Evolutionary conservation across 2,329 filamentous ascomycete species (phyloP), one percentile per base, ranked within the genome.

Genomic region (Trichophyton equinum): DNA sequence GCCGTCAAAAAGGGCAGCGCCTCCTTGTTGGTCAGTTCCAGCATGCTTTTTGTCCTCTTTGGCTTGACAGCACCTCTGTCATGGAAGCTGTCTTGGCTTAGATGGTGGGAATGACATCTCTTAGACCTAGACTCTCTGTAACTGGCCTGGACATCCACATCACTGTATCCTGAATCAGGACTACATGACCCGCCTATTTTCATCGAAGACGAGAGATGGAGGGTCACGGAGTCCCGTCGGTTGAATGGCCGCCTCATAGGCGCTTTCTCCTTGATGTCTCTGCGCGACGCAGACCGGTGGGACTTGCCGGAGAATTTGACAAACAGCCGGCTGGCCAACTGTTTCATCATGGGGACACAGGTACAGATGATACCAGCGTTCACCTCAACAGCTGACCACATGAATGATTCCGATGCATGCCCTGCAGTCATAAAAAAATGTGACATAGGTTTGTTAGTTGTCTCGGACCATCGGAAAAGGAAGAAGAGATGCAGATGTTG

Each of bases 301-400:
- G 72, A 66, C 65, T 83, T 81, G 55, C 79, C 77, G 55, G 85
- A 76, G 72, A 84, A 74, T 57, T 76, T 77, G 4, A 83, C 83
- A 38, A 84, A 66, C 61, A 85, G 78, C 9, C 81, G 76, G 46
- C 88, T 82, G 60, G 92, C 85, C 5, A 97, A 77, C 1, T 92
- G 91, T 71, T 96, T 96, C 64, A 96, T 76, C 0, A 88, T 92
- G 7, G 92, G 92, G n/a, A 96, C 88, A 68, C 91, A 96, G 47
- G 88, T 91, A 69, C 89, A 95, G 65, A 91, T 86, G 67, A 96
- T 91, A 18, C 90, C 91, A 1, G 95, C 79, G 65, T 95, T 94
- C 69, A 96, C 90, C 72, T 96, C 91, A 60, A 96, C 85, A 11
- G 87, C 88, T 15, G 88, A 92, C 92, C 91, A 97, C 88, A 96